Conservation (phyloP, 2,329 filamentous ascomycete genomes). For the Ceratocystis colombiana region DNA sequence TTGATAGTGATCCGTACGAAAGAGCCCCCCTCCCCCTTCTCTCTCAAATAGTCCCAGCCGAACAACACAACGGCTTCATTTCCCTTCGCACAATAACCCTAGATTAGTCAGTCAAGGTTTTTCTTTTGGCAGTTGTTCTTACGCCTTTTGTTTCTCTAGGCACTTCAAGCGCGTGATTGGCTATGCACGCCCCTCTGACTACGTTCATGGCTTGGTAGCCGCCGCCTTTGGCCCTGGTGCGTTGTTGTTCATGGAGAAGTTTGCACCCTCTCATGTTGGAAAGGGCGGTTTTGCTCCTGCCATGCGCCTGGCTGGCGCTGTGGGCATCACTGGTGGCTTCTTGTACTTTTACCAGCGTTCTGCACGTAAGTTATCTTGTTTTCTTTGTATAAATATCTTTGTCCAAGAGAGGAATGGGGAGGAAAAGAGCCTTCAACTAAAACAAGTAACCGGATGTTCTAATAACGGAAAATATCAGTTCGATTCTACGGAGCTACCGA, state of each 20-base stretch:
- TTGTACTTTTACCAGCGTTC: constrained; percentile 78
- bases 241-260: constrained; percentile 69
- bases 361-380: constrained; percentile 49
- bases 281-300: constrained; percentile 71
- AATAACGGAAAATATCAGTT: constrained; percentile 43
- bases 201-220: constrained; percentile 56
- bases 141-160: constrained; percentile 37
- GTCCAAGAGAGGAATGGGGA: background rate
- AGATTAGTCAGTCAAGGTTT: no score
- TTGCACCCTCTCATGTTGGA: constrained; percentile 75
- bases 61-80: background rate
- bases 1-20: constrained; percentile 94
- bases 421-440: background rate
- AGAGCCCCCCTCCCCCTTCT: background rate
- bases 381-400: background rate
- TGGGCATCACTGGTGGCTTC: constrained; percentile 70
- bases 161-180: constrained; percentile 82
- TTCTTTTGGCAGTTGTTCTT: no score
- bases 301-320: constrained; percentile 65
- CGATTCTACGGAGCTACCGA: constrained; percentile 94
- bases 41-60: background rate
- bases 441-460: background rate
- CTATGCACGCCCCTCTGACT: constrained; percentile 82
- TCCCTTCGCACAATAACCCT: no score
- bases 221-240: constrained; percentile 63